Base-by-base conservation (phyloP, 2,329 filamentous ascomycete genomes). In the Phialophora verrucosa region DNA sequence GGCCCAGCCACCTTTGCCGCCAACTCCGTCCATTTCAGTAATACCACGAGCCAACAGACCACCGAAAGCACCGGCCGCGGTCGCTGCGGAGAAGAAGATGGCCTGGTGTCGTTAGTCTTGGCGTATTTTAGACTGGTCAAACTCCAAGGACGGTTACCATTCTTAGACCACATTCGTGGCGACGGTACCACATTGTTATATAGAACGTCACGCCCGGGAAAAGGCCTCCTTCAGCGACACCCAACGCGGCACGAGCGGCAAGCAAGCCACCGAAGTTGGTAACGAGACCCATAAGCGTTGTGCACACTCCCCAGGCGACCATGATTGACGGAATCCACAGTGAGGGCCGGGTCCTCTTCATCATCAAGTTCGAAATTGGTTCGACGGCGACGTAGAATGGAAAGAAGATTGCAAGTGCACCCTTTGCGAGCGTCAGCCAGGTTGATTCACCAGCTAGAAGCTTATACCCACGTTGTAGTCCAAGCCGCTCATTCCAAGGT, bases 221-320 rank as follows among this genome's bases (percentile, higher is more conserved):
- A 7, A 71, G 27, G 5, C 69, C 69, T 20, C 67, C 67, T 62
- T 71, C 68, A 12, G 83, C 80, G 55, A 80, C 81, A 54, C 78
- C 79, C 1, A 78, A 76, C 44, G 78, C 79, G 59, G 81, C 80
- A 11, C 78, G 63, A 53, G 66, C 68, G 17, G 57, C 63, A 27
- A 64, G 59, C 14, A 70, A 61, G 5, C 66, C 66, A 12, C 44
- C 25, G 31, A 44, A 66, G 55, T 65, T 70, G 54, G 81, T 75
- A 0, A 81, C 80, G 4, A 84, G 73, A 7, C 83, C 83, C 79
- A 83, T 84, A 35, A 84, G 73, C 0, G 83, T 84, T 55, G 81
- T 79, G 1, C 83, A 79, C 58, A 81, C 74, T 0, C 82, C 83
- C 82, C 82, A 84, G 1, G 74, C 75, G 17, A 80, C 66, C 66